phyloP scores from a whole-genome alignment of 768 basidiomycete genomes.

The Pholiota microspora region DNA sequence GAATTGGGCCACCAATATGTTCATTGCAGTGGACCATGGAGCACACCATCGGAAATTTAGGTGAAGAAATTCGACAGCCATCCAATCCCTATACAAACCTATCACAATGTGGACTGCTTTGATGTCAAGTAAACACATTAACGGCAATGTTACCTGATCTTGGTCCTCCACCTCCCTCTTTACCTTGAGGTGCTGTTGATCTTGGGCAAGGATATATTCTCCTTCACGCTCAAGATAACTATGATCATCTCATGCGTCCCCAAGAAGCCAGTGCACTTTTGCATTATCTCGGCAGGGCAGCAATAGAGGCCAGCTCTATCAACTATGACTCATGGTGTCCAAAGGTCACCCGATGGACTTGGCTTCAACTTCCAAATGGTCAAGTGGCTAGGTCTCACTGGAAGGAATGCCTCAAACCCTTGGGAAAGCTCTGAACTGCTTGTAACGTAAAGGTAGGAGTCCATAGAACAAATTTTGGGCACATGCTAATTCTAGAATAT shows the following conservation, averaged over 20 bases:
- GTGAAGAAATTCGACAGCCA: too few relatives aligned
- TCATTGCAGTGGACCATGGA: too few relatives aligned
- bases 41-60: too few relatives aligned
- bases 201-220: conserved; percentile 16
- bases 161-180: too few relatives aligned
- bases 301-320: not conserved
- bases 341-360: conserved; percentile 23
- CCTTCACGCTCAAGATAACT: conserved; percentile 8
- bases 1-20: too few relatives aligned
- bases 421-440: not conserved
- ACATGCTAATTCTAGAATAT: not conserved
- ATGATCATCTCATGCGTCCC: not conserved
- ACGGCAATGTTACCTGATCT: too few relatives aligned
- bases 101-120: too few relatives aligned
- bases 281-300: not conserved
- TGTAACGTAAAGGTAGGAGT: not conserved
- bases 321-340: not conserved
- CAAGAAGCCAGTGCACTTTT: not conserved
- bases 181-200: conserved; percentile 1
- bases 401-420: conserved; percentile 19
- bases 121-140: too few relatives aligned
- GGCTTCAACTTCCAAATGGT: conserved; percentile 29
- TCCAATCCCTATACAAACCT: too few relatives aligned
- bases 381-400: conserved; percentile 27
- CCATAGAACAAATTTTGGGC: not conserved